A percentile compares a stretch with the other conserved stretches of the same genome.
Conservation (phyloP, 2,329 filamentous ascomycete genomes). For the Xenoacremonium recifei region DNA sequence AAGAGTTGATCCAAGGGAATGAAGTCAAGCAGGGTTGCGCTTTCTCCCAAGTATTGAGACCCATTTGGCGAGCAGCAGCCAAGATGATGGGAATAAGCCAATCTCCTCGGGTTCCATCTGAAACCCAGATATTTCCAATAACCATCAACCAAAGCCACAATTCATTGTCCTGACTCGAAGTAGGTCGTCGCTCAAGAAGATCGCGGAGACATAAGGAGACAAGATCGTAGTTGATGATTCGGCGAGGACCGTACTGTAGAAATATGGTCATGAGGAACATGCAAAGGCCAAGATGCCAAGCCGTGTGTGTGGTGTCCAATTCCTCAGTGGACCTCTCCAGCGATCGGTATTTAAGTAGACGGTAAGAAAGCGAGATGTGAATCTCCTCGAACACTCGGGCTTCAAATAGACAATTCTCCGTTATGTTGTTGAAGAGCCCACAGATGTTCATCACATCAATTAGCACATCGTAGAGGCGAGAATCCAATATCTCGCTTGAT, state of each 20-base stretch:
- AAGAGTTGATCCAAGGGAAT: slow-evolving; percentile 12
- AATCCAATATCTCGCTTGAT: not conserved
- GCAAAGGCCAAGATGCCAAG: slow-evolving; percentile 8
- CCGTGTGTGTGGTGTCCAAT: not conserved
- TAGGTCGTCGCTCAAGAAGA: not conserved
- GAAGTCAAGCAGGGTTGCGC: not conserved
- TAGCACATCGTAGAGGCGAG: not conserved
- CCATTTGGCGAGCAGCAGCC: not conserved
- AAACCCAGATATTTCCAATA: slow-evolving; percentile 11
- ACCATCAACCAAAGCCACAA: slow-evolving; percentile 10
- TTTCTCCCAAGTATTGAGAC: slow-evolving; percentile 9
- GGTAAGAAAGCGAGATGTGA: slow-evolving; percentile 8
- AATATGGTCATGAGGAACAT: slow-evolving; percentile 8
- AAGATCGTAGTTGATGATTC: slow-evolving; percentile 5
- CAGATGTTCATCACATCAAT: slow-evolving; percentile 1
- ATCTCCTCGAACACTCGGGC: slow-evolving; percentile 5
- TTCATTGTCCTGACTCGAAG: slow-evolving; percentile 1
- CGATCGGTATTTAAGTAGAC: slow-evolving; percentile 3
- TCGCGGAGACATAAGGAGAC: slow-evolving; percentile 1
- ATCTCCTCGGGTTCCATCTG: not conserved
- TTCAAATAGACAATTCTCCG: not conserved
- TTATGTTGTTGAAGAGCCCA: not conserved
- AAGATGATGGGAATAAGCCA: slow-evolving; percentile 4
- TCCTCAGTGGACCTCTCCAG: too few species aligned
- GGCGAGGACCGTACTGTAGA: slow-evolving; percentile 5